Base-by-base conservation (phyloP, 192 early-diverging fungal species). In the Borealophlyctis nickersoniae region DNA sequence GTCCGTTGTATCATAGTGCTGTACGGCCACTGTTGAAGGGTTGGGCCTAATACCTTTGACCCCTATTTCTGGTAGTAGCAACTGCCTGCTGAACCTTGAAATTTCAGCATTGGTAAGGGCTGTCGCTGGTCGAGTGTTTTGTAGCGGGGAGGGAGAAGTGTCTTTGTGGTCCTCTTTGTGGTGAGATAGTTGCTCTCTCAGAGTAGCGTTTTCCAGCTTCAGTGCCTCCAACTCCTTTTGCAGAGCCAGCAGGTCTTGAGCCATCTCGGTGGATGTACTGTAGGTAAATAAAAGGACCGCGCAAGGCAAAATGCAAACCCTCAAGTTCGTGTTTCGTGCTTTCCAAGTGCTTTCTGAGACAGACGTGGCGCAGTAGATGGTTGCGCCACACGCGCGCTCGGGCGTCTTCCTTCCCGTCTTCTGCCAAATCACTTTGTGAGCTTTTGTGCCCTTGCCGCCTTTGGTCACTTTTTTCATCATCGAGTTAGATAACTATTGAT, bases 21-120 rank as follows among this genome's bases (percentile, higher is more conserved):
- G 14, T 11, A 57, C 24, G 56, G 11, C 28, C 54, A 7, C 16
- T 4, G 22, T 60, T 4, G 0, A 11, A 11, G 34, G 50, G 4
- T 31, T 23, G 30, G 45, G 5, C 4, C 28, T 3, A 24, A 0
- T 19, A 88, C 90, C 85, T 68, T 80, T 54, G 14, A 83, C 79
- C 0, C 86, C 92, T 60, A 93, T 85, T 51, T 86, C 87, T 0
- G 88, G 87, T 22, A 95, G 69, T 31, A 97, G 84, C 28, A 97
- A 78, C 65, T 97, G 95, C 2, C 95, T 83, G 35, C 90, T 88
- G 77, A 87, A 95, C 0, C 93, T 82, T 32, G 80, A 72, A 62
- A 94, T 91, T 70, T 94, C 91, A 0, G 78, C 82, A 58, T 86
- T 87, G 16, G 74, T 79, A 0, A 94, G 69, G 16, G 16, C 24